A percentile compares a stretch with the other conserved stretches of the same genome.
These are phyloP conservation scores for Trametes cingulata DNA, from an alignment of 768 basidiomycete genomes.

Conservation along the genomic window DNA sequence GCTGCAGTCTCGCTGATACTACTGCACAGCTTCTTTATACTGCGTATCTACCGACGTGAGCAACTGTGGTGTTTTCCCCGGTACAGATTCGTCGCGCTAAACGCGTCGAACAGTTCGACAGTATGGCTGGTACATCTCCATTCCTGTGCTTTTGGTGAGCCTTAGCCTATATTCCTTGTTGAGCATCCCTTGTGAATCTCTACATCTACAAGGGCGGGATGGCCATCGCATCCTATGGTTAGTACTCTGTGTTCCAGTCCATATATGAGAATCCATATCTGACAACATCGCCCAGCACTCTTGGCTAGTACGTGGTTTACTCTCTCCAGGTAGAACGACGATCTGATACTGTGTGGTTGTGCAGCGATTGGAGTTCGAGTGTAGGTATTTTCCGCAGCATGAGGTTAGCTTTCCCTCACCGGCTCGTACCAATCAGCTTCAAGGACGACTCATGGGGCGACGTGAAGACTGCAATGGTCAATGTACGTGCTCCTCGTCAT, in stretches of 20 bases:
- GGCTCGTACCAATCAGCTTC: not conserved
- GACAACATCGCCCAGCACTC: no score
- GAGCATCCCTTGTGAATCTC: no score
- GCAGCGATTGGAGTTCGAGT: no score
- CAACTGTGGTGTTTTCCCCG: not conserved
- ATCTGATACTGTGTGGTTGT: no score
- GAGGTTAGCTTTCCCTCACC: no score
- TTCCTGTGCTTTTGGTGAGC: not conserved
- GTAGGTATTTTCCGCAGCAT: not conserved
- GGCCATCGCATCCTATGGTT: conserved; percentile 12
- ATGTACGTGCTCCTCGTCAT: not conserved
- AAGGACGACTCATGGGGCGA: not conserved
- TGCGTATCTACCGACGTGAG: conserved; percentile 6
- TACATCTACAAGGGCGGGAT: not conserved
- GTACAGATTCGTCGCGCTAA: not conserved
- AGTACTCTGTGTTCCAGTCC: not conserved
- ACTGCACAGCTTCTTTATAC: not conserved
- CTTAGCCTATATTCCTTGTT: not conserved
- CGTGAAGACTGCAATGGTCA: not conserved
- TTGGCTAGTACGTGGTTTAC: no score
- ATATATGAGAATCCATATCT: no score
- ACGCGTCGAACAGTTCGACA: not conserved
- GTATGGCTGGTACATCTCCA: conserved; percentile 7
- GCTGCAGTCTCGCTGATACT: not conserved
- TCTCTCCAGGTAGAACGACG: no score